Conservation (phyloP, 768 basidiomycete genomes). For the Macrolepiota dolichaula region DNA sequence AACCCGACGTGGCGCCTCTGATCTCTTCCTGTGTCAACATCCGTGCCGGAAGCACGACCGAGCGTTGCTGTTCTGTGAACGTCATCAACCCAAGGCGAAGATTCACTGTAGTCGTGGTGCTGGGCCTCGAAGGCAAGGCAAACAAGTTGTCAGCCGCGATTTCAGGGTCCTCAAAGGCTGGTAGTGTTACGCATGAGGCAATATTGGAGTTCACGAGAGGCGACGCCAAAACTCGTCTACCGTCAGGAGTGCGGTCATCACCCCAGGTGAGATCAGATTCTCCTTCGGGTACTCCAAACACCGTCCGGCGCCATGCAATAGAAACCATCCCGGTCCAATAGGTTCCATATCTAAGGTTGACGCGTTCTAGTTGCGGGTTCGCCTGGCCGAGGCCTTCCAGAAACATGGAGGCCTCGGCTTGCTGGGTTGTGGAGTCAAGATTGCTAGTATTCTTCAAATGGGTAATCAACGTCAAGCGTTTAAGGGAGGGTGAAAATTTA, state of each 20-base stretch:
- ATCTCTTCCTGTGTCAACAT: neutral
- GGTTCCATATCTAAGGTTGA: conserved; percentile 3
- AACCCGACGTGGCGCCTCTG: neutral
- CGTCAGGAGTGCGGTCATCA: neutral
- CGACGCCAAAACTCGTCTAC: neutral
- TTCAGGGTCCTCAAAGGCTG: conserved; percentile 16
- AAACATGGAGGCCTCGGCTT: neutral
- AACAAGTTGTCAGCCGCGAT: conserved; percentile 19
- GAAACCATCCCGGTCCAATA: conserved; percentile 3
- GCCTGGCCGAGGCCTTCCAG: neutral
- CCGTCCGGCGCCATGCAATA: neutral
- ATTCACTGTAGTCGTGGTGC: conserved; percentile 20
- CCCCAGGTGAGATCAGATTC: neutral
- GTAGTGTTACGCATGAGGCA: neutral
- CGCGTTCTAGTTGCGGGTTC: neutral
- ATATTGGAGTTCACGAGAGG: neutral
- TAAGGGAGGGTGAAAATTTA: neutral
- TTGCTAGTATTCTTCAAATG: neutral
- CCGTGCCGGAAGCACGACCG: conserved; percentile 2
- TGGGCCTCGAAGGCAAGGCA: conserved; percentile 16
- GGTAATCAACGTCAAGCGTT: neutral
- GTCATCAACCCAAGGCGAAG: conserved; percentile 23
- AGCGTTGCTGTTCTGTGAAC: conserved; percentile 23
- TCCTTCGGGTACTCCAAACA: neutral
- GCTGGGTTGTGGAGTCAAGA: neutral